A percentile compares a stretch with the other conserved stretches of the same genome.
phyloP scores from a whole-genome alignment of 2,329 filamentous ascomycete genomes.

The Ophioceras dolichostomum region DNA sequence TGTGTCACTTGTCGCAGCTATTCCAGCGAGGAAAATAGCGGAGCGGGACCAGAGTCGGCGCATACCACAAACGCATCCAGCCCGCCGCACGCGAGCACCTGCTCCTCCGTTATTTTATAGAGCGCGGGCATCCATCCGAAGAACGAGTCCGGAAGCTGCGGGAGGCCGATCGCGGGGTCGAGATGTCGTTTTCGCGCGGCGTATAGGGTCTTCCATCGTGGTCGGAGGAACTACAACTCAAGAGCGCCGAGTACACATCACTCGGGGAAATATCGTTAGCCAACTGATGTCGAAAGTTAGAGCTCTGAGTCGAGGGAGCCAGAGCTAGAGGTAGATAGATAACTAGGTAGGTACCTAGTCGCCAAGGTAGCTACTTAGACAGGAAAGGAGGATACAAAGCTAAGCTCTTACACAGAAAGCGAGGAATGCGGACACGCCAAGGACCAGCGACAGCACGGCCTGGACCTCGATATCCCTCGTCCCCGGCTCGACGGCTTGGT shows the following conservation, averaged over 20 bases:
- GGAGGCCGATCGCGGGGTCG: slow-evolving; percentile 47
- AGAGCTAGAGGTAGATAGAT: no score
- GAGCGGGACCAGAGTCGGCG: slow-evolving; percentile 11
- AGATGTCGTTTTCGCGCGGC: slow-evolving; percentile 73
- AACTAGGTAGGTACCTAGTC: no score
- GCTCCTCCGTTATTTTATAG: slow-evolving; percentile 75
- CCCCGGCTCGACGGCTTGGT: slow-evolving; percentile 19
- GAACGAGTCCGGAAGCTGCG: slow-evolving; percentile 68
- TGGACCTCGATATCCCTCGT: slow-evolving; percentile 46
- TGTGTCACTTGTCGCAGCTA: background rate
- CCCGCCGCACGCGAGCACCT: slow-evolving; percentile 80
- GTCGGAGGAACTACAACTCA: slow-evolving; percentile 56
- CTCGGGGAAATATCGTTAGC: no score
- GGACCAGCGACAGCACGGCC: slow-evolving; percentile 55
- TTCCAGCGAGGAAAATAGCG: background rate
- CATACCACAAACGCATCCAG: slow-evolving; percentile 85
- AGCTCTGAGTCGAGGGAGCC: background rate
- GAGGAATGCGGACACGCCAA: slow-evolving; percentile 61
- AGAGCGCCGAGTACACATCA: no score
- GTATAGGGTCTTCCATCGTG: slow-evolving; percentile 86
- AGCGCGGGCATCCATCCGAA: slow-evolving; percentile 89
- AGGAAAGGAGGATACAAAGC: no score
- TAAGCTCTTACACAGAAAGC: slow-evolving; percentile 60
- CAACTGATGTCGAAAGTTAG: background rate
- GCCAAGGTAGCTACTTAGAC: no score